Base-by-base conservation (phyloP, 1,139 yeast genomes). In the Hanseniaspora uvarum region DNA sequence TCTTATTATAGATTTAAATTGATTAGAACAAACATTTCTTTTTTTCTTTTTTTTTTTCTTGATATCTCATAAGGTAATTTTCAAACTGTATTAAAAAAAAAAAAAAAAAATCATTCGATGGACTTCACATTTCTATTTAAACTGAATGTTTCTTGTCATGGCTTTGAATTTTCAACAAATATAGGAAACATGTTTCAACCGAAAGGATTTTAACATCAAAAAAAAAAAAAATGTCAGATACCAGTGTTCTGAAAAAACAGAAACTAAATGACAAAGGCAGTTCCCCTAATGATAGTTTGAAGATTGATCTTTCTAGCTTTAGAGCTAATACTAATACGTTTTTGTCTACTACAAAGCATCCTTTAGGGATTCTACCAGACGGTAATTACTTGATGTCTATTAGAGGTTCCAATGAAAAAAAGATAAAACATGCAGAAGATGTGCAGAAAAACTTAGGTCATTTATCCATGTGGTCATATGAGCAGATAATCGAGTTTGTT, bases 321-420 rank as follows among this genome's bases (percentile, higher is more conserved):
- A 58, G 62, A 21, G 54, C 41, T 6, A 52, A 52, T 39, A 54
- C 60, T 18, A 56, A 58, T 31, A 16, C 58, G 52, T 52, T 54
- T 63, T 61, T 66, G 2, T 51, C 61, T 10, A 59, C 62, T 2
- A 64, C 71, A 8, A 68, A 71, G 49, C 95, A 86, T 62, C 94
- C 95, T 0, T 68, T 85, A 34, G 83, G 84, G 55, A 83, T 86
- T 21, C 79, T 77, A 59, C 95, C 95, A 0, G 70, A 76, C 41
- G 94, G 94, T 4, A 86, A 86, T 62, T 73, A 59, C 41, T 65
- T 59, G 43, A 63, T 68, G 33, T 61, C 63, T 57, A 66, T 55
- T 57, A 63, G 58, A 38, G 21, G 57, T 1, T 33, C 53, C 0
- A 48, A 59, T 2, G 46, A 56, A 38, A 63, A 51, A 16, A 64